Evolutionary conservation across 805 yeast genomes (phyloP).

Genomic region (Zygoascus tannicola): DNA sequence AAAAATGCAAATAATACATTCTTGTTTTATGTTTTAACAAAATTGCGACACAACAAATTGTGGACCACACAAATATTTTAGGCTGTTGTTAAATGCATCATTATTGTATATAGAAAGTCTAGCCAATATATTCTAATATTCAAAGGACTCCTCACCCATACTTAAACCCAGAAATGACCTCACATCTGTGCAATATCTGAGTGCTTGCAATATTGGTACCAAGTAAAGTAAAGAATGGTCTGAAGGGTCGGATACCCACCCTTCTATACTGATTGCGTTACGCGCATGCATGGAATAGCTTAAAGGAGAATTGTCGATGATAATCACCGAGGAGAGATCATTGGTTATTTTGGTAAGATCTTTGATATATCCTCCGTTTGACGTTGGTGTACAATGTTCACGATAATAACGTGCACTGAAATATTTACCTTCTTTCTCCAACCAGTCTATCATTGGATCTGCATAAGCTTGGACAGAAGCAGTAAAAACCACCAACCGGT

Average conservation of each 20-base stretch:
- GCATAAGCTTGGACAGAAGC: conserved; percentile 94
- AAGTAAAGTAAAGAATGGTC: conserved; percentile 76
- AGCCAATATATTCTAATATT: no score
- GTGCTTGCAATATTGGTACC: conserved; percentile 66
- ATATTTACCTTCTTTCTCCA: conserved; percentile 55
- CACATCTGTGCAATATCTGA: conserved; percentile 78
- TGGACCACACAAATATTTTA: neutral
- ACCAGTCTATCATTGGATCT: conserved; percentile 90
- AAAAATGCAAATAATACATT: no score
- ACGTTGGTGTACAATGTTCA: conserved; percentile 57
- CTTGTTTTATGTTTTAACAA: neutral
- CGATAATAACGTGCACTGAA: conserved; percentile 63
- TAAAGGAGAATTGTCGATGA: conserved; percentile 88
- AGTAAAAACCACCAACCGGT: conserved; percentile 80
- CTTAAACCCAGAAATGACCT: conserved; percentile 66
- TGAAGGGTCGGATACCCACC: conserved; percentile 96
- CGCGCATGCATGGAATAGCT: conserved; percentile 69
- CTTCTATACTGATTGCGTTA: conserved; percentile 89
- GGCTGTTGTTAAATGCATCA: neutral
- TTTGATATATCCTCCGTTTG: conserved; percentile 80
- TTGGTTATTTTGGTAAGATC: conserved; percentile 46
- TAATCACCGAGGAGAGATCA: conserved; percentile 60
- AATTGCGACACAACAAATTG: neutral
- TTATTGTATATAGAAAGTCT: neutral
- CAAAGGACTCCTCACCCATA: conserved; percentile 56